Conservation (phyloP, 768 basidiomycete species). For the Rickenella mellea region DNA sequence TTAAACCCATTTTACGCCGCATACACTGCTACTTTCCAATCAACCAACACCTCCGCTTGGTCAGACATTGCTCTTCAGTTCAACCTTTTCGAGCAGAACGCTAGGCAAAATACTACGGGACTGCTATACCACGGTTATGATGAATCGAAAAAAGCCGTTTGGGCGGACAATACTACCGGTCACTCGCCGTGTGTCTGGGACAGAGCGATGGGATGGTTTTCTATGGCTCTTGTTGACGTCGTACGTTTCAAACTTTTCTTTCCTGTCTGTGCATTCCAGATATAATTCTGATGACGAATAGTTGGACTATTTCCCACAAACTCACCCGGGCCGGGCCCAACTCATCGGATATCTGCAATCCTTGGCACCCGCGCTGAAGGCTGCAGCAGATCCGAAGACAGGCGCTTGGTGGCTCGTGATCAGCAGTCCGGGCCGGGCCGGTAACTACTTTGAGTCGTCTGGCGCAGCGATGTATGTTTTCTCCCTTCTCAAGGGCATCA, state of each 20-base stretch:
- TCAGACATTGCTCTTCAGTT: conserved; percentile 32
- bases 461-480: conserved; percentile 39
- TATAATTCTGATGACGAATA: too few relatives aligned
- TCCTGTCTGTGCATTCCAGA: too few relatives aligned
- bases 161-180: conserved; percentile 36
- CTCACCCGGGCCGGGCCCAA: conserved; percentile 18
- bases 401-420: conserved; percentile 46
- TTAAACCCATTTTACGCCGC: conserved; percentile 34
- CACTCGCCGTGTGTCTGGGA: conserved; percentile 42
- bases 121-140: conserved; percentile 44
- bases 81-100: conserved; percentile 33
- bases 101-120: conserved; percentile 27
- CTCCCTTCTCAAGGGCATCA: conserved; percentile 33
- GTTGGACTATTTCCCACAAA: conserved; percentile 26
- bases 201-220: conserved; percentile 37
- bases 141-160: conserved; percentile 29
- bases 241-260: too few relatives aligned
- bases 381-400: conserved; percentile 27
- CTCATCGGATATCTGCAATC: conserved; percentile 25
- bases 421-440: conserved; percentile 32
- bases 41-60: conserved; percentile 28
- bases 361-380: conserved; percentile 25
- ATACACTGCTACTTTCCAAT: conserved; percentile 28
- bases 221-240: too few relatives aligned
- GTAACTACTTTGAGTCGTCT: conserved; percentile 43